Conservation (phyloP, 257 asterid genomes). For the Nicotiana benthamiana region DNA sequence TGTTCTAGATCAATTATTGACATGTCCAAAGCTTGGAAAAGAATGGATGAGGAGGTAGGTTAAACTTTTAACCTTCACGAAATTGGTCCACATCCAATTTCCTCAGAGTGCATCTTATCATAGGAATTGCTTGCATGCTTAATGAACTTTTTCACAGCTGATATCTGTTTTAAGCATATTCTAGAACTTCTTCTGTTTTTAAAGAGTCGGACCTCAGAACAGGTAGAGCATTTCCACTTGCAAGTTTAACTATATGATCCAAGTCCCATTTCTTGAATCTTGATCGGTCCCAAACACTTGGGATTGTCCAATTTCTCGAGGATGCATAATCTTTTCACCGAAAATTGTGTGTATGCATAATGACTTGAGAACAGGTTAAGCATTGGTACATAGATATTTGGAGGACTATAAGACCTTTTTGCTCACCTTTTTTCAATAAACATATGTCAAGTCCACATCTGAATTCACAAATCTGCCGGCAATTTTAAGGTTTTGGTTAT, state of each 20-base stretch:
- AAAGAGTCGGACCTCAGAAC: not conserved
- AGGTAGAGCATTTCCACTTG: not conserved
- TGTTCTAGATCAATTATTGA: constrained; percentile 78
- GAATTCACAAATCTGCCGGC: not conserved
- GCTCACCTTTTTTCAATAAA: not conserved
- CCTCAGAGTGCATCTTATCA: too few relatives aligned
- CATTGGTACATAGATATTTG: not conserved
- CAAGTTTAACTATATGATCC: not conserved
- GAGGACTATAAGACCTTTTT: not conserved
- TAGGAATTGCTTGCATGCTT: not conserved
- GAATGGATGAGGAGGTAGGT: constrained; percentile 75
- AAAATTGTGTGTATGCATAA: not conserved
- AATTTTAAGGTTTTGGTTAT: not conserved
- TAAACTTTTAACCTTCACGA: not conserved
- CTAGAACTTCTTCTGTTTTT: not conserved
- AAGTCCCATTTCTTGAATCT: not conserved
- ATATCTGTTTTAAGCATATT: not conserved
- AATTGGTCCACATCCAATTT: too few relatives aligned
- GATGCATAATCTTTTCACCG: not conserved
- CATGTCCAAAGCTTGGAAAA: constrained; percentile 73
- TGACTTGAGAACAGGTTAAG: not conserved
- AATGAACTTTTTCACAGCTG: not conserved
- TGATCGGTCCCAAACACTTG: not conserved
- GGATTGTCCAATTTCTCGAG: not conserved
- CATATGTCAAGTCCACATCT: not conserved